A percentile compares a stretch with the other conserved stretches of the same genome.
These are phyloP conservation scores for Venturia oleaginea DNA, from an alignment of 2,329 filamentous ascomycete species.

Conservation along the genomic window DNA sequence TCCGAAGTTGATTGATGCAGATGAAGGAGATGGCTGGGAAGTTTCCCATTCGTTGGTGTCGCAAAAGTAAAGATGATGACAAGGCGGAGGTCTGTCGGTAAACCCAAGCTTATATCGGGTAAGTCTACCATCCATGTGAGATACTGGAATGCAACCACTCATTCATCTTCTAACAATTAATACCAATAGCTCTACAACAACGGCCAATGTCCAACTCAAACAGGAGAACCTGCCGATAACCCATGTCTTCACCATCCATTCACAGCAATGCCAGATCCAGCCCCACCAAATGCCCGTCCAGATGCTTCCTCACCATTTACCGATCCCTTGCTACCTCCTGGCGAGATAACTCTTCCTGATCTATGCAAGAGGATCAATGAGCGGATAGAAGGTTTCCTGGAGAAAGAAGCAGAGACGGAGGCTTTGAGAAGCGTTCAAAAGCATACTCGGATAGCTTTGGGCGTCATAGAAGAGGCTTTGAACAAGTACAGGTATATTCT, in stretches of 20 bases:
- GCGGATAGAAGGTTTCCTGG: constrained; percentile 17
- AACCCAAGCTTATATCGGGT: not conserved
- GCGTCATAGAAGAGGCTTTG: constrained; percentile 67
- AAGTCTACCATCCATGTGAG: not conserved
- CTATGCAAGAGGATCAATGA: constrained; percentile 12
- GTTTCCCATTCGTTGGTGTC: not conserved
- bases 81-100: not conserved
- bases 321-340: constrained; percentile 7
- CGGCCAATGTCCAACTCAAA: not conserved
- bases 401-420: constrained; percentile 46
- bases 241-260: constrained; percentile 1
- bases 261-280: constrained; percentile 3
- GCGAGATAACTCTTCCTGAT: constrained; percentile 4
- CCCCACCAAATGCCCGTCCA: not conserved
- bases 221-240: not conserved
- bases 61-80: not conserved
- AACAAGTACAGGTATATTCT: constrained; percentile 58
- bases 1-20: not conserved
- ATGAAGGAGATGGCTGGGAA: not conserved
- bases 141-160: not conserved
- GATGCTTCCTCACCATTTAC: not conserved
- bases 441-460: constrained; percentile 64
- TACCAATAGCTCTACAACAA: not conserved
- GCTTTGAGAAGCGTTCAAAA: constrained; percentile 57
- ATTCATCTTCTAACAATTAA: not conserved